Percentiles rank a stretch among this genome's conserved stretches.
Evolutionary conservation across 352 stramenopile species (phyloP).

Genomic region (Phytopythium sindhum): DNA sequence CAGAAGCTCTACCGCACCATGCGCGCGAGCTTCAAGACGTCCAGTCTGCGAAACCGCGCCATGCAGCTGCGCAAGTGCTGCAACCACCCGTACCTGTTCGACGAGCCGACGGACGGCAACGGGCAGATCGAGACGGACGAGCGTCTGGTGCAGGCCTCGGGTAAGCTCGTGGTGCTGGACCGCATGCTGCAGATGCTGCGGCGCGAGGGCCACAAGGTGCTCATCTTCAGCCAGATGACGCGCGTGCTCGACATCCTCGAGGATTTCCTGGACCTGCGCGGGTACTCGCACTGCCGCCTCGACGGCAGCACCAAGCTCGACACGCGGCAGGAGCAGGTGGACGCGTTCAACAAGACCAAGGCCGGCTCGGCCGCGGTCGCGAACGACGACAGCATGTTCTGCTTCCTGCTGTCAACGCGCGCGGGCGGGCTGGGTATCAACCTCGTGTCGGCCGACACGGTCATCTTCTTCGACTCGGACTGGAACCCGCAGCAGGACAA

Average conservation of each 20-base stretch:
- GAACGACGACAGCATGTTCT: conserved; percentile 53
- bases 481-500: conserved; percentile 99
- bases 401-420: conserved; percentile 82
- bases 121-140: conserved; percentile 77
- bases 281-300: conserved; percentile 95
- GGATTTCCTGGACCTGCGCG: conserved; percentile 88
- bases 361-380: conserved; percentile 16
- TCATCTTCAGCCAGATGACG: conserved; percentile 99
- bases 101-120: conserved; percentile 58
- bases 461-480: conserved; percentile 98
- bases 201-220: conserved; percentile 94
- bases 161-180: conserved; percentile 98
- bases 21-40: conserved; percentile 41
- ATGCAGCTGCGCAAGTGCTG: conserved; percentile 87
- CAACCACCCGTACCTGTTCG: conserved; percentile 88
- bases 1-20: conserved; percentile 33
- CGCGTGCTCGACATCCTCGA: conserved; percentile 98
- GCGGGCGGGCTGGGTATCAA: conserved; percentile 97
- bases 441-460: conserved; percentile 95
- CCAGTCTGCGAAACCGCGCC: conserved; percentile 64
- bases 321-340: conserved; percentile 94
- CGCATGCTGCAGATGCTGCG: conserved; percentile 96
- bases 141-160: conserved; percentile 90
- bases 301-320: conserved; percentile 94
- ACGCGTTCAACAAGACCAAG: conserved; percentile 93